Conservation (phyloP, 2,329 filamentous ascomycete genomes). For the Neofusicoccum cordaticola region DNA sequence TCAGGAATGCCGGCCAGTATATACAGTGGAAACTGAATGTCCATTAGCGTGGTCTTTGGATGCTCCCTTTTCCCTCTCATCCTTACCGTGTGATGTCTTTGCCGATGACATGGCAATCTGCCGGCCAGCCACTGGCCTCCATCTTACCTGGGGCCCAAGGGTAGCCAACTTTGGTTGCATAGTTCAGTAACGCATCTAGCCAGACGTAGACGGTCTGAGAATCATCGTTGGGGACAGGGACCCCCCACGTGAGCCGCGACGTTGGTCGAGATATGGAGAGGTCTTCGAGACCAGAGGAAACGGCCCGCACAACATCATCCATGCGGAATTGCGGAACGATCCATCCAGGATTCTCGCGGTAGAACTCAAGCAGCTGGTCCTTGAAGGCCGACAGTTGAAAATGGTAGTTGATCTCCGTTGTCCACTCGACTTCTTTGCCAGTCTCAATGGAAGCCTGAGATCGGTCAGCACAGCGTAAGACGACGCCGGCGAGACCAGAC, state of each 20-base stretch:
- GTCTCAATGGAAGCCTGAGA: constrained; percentile 70
- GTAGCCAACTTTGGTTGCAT: constrained; percentile 83
- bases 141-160: constrained; percentile 67
- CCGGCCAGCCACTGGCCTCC: constrained; percentile 72
- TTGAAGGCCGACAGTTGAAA: constrained; percentile 83
- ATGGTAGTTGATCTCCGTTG: constrained; percentile 89
- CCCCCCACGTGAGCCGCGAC: constrained; percentile 79
- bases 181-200: constrained; percentile 95
- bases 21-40: constrained; percentile 73
- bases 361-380: constrained; percentile 76
- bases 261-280: constrained; percentile 83
- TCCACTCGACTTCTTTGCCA: constrained; percentile 91
- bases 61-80: not conserved
- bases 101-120: constrained; percentile 86
- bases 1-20: constrained; percentile 95
- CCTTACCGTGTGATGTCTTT: constrained; percentile 81
- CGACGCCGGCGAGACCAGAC: not conserved
- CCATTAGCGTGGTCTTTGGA: not conserved
- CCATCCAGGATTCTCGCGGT: constrained; percentile 72
- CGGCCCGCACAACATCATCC: constrained; percentile 74
- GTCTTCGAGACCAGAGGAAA: constrained; percentile 75
- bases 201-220: constrained; percentile 96
- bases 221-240: constrained; percentile 79
- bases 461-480: not conserved
- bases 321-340: constrained; percentile 71